Base-by-base conservation (phyloP, 441 rosid genomes). In the Geranium incanum region DNA sequence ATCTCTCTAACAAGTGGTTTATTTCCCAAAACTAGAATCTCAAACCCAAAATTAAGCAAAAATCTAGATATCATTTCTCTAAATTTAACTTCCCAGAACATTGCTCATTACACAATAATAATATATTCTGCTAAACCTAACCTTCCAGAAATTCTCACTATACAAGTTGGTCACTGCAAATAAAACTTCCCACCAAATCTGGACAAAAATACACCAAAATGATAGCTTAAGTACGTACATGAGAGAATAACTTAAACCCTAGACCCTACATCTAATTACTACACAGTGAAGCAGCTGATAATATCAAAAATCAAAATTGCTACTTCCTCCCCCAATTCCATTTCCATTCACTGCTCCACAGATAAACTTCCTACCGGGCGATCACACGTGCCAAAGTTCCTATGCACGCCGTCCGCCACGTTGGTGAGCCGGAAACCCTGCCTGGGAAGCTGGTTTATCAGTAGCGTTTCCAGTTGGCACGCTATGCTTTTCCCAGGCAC, bases 401-500 rank as follows among this genome's bases (percentile, higher is more conserved):
- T 84, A 76, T 95, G 99, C 83, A 85, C 91, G 28, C 98, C 98
- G 74, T 95, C 99, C 0, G 95, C 91, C 67, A 88, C 60, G 67
- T 91, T 95, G 41, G 88, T 78, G 60, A 95, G 80, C 21, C 79
- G 69, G 78, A 85, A 95, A 57, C 97, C 98, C 52, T 75, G 87
- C 28, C 73, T 72, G 5, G 82, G 84, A 52, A 95, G 92, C 81
- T 89, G 97, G 86, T 95, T 91, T 80, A 95, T 87, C 71, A 95
- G 86, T 74, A 95, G 96, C n/a, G 99, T 95, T 83, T 95, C 99
- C 39, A 95, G 80, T 80, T 88, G 94, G 80, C 97, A 91, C 38
- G 97, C 99, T 1, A 86, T 65, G 83, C 98, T 95, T 85, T 95
- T 93, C 74, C 99, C 99, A 2, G 90, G 86, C 45, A 95, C 98